phyloP scores from a whole-genome alignment of 208 protist genomes.

The Leishmania major region DNA sequence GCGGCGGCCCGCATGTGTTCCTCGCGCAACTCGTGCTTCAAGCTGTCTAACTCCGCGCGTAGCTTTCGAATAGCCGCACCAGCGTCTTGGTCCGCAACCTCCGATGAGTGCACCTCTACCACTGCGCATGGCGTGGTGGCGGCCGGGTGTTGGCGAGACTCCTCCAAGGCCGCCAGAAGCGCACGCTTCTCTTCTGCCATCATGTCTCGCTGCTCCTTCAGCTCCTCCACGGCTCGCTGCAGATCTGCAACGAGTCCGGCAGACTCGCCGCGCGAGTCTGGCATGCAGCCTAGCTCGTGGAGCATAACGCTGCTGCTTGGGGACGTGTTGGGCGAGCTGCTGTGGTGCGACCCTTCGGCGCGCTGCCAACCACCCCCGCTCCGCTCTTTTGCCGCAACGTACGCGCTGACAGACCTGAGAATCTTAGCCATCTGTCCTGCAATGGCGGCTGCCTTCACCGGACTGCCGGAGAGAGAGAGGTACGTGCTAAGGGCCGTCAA shows the following conservation, averaged over 20 bases:
- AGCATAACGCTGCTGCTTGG: slow-evolving; percentile 11
- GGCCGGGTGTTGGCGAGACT: neutral
- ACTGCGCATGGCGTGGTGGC: neutral
- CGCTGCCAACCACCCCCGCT: slow-evolving; percentile 3
- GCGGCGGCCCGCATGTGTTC: slow-evolving; percentile 25
- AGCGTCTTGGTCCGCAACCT: neutral
- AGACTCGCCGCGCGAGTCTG: slow-evolving; percentile 12
- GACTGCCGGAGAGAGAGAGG: slow-evolving; percentile 52
- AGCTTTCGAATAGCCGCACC: slow-evolving; percentile 13
- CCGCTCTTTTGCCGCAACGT: slow-evolving; percentile 33
- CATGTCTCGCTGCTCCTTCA: slow-evolving; percentile 24
- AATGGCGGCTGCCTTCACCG: slow-evolving; percentile 66
- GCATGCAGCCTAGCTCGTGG: slow-evolving; percentile 10
- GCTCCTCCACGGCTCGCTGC: slow-evolving; percentile 18
- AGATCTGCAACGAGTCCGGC: slow-evolving; percentile 17
- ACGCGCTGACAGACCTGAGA: slow-evolving; percentile 38
- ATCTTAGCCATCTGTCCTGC: slow-evolving; percentile 70
- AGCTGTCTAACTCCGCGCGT: slow-evolving; percentile 12
- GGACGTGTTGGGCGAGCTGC: slow-evolving; percentile 26
- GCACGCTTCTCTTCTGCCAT: slow-evolving; percentile 15
- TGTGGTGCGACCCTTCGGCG: slow-evolving; percentile 22
- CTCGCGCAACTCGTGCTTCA: slow-evolving; percentile 25
- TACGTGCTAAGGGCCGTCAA: slow-evolving; percentile 61
- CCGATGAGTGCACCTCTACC: neutral
- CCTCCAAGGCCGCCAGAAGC: slow-evolving; percentile 17